Evolutionary conservation across 2,329 filamentous ascomycete genomes (phyloP).

Genomic region (Phyllosticta citriasiana): DNA sequence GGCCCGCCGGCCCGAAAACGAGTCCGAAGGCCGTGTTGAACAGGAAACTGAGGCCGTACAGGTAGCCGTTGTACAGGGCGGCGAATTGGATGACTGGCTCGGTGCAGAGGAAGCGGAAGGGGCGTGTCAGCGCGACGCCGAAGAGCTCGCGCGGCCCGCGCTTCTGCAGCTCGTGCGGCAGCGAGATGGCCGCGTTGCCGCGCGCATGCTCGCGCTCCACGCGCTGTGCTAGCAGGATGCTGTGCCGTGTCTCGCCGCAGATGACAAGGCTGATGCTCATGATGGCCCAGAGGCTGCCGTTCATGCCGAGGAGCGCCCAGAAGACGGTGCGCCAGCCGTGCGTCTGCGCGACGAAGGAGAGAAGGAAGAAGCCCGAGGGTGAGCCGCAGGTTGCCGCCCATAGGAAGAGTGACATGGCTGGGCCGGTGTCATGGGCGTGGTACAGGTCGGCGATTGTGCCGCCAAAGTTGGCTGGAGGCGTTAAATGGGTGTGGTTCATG

Average conservation of each 20-base stretch:
- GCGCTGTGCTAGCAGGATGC: constrained; percentile 31
- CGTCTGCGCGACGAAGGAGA: constrained; percentile 36
- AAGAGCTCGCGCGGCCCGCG: constrained; percentile 31
- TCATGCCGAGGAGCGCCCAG: constrained; percentile 38
- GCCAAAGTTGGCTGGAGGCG: constrained; percentile 23
- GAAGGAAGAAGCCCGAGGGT: constrained; percentile 37
- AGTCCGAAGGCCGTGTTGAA: constrained; percentile 42
- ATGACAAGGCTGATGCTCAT: constrained; percentile 27
- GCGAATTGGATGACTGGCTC: constrained; percentile 40
- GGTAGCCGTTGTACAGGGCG: constrained; percentile 40
- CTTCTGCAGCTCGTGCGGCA: constrained; percentile 31
- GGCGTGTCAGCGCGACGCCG: constrained; percentile 33
- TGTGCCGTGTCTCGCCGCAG: constrained; percentile 37
- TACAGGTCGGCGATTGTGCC: constrained; percentile 39
- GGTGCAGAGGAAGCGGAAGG: constrained; percentile 37
- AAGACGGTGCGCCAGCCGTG: constrained; percentile 36
- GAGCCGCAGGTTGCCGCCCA: constrained; percentile 39
- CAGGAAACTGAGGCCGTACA: constrained; percentile 40
- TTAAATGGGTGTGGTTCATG: neutral
- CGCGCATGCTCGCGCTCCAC: constrained; percentile 22
- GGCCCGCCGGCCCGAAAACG: constrained; percentile 36
- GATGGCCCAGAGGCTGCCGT: constrained; percentile 34
- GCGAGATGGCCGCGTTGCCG: constrained; percentile 20
- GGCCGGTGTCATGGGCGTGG: constrained; percentile 32
- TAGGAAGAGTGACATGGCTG: constrained; percentile 34